Evolutionary conservation across 805 yeast species (phyloP).

Genomic region (Yamadazyma scolyti): DNA sequence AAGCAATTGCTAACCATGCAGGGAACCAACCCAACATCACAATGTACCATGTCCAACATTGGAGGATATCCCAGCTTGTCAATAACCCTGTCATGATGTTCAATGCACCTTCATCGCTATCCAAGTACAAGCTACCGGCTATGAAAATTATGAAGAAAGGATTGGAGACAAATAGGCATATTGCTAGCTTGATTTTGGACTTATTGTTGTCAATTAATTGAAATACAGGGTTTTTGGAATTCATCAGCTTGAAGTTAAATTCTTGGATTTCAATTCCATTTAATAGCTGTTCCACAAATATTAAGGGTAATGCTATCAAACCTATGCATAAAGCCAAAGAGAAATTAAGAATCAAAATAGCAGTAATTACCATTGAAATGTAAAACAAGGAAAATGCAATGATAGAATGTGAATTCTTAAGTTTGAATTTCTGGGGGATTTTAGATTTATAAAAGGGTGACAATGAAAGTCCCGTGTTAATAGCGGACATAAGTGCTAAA

Average conservation of each 20-base stretch:
- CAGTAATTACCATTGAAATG: slow-evolving; percentile 66
- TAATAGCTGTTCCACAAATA: slow-evolving; percentile 46
- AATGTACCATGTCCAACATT: slow-evolving; percentile 84
- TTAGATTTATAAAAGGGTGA: slow-evolving; percentile 11
- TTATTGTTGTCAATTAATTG: slow-evolving; percentile 7
- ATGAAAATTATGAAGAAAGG: slow-evolving; percentile 42
- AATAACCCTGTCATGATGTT: slow-evolving; percentile 50
- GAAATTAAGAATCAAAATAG: slow-evolving; percentile 79
- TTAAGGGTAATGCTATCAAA: slow-evolving; percentile 68
- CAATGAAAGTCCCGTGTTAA: slow-evolving; percentile 12
- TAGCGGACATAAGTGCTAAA: slow-evolving; percentile 13
- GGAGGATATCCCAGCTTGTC: slow-evolving; percentile 62
- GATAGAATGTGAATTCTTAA: slow-evolving; percentile 21
- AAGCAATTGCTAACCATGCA: slow-evolving; percentile 54
- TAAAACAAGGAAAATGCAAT: slow-evolving; percentile 48
- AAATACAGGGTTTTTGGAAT: slow-evolving; percentile 7
- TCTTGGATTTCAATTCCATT: slow-evolving; percentile 10
- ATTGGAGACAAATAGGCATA: slow-evolving; percentile 43
- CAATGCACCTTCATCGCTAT: slow-evolving; percentile 26
- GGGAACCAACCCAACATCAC: slow-evolving; percentile 79
- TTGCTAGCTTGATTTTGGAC: slow-evolving; percentile 21
- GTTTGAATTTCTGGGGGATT: slow-evolving; percentile 5
- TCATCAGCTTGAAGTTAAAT: slow-evolving; percentile 2
- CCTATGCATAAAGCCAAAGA: slow-evolving; percentile 75
- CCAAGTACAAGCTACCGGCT: slow-evolving; percentile 24